phyloP scores from a whole-genome alignment of 306 rosid species.

The Inga oerstediana region DNA sequence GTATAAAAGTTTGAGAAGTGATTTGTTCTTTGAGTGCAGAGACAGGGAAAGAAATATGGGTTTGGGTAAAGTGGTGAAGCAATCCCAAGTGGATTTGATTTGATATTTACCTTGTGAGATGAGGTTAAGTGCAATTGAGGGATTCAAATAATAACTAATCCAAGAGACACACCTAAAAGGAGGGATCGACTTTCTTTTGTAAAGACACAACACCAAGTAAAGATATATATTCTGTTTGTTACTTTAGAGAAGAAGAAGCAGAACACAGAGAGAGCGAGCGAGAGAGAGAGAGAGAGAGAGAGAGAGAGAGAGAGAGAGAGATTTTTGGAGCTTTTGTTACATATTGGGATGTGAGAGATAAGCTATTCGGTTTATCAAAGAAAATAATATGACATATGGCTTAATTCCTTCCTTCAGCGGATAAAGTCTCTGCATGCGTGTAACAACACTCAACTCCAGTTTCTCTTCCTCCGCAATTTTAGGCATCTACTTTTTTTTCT shows the following conservation, averaged over 20 bases:
- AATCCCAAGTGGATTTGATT: conserved; percentile 39
- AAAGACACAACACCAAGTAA: conserved; percentile 54
- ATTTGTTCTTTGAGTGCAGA: conserved; percentile 74
- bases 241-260: not conserved
- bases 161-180: not conserved
- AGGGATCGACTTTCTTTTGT: conserved; percentile 51
- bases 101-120: conserved; percentile 28
- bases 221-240: conserved; percentile 35
- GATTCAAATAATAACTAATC: not conserved
- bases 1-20: conserved; percentile 16
- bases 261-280: too few relatives aligned
- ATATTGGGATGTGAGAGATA: not conserved
- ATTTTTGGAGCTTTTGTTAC: not conserved
- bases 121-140: conserved; percentile 40
- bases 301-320: not conserved
- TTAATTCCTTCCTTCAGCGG: not conserved
- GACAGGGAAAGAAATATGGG: conserved; percentile 47
- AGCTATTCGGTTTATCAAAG: not conserved
- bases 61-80: conserved; percentile 41
- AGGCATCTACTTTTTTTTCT: too few relatives aligned
- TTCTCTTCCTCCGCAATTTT: not conserved
- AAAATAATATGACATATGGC: not conserved
- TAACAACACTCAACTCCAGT: not conserved
- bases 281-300: too few relatives aligned
- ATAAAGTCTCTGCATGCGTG: not conserved